Evolutionary conservation across 2,329 filamentous ascomycete species (phyloP).

Genomic region (Westerdykella aurantiaca): DNA sequence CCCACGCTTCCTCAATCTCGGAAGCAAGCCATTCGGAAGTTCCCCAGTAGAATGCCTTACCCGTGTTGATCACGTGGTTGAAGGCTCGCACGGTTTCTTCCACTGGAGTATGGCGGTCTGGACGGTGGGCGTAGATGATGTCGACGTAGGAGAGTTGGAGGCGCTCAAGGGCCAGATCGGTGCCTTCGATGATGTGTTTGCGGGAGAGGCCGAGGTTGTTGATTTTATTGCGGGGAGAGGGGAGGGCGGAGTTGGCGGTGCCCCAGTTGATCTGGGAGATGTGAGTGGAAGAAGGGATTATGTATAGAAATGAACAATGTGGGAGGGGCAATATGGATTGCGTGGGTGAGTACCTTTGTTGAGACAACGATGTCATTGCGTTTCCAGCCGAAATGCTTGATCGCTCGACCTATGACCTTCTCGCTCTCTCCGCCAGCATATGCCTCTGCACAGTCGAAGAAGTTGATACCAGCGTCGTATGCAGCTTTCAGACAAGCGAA

Average conservation of each 20-base stretch:
- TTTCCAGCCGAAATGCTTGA: constrained; percentile 55
- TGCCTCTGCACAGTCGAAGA: constrained; percentile 55
- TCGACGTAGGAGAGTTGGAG: constrained; percentile 59
- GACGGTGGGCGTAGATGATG: constrained; percentile 63
- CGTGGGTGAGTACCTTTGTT: constrained; percentile 45
- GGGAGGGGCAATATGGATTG: background rate
- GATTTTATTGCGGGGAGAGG: constrained; percentile 49
- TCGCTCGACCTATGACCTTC: constrained; percentile 51
- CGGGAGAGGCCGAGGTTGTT: constrained; percentile 64
- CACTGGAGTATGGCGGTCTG: constrained; percentile 62
- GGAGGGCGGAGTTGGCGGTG: constrained; percentile 42
- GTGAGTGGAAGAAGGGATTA: background rate
- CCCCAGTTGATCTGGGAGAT: constrained; percentile 59
- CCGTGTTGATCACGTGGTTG: constrained; percentile 62
- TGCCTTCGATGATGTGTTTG: constrained; percentile 65
- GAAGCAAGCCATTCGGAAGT: constrained; percentile 55
- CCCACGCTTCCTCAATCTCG: constrained; percentile 55
- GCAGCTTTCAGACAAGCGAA: constrained; percentile 52
- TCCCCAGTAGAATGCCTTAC: constrained; percentile 63
- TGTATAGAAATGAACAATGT: background rate
- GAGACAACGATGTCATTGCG: constrained; percentile 53
- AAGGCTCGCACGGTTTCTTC: constrained; percentile 66
- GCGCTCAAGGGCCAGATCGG: constrained; percentile 54
- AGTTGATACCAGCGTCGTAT: constrained; percentile 55
- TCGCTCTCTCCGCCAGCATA: constrained; percentile 52